Evolutionary conservation across 352 stramenopile species (phyloP), one percentile per base, ranked within the genome.

Genomic region (Phytophthora hibernalis): DNA sequence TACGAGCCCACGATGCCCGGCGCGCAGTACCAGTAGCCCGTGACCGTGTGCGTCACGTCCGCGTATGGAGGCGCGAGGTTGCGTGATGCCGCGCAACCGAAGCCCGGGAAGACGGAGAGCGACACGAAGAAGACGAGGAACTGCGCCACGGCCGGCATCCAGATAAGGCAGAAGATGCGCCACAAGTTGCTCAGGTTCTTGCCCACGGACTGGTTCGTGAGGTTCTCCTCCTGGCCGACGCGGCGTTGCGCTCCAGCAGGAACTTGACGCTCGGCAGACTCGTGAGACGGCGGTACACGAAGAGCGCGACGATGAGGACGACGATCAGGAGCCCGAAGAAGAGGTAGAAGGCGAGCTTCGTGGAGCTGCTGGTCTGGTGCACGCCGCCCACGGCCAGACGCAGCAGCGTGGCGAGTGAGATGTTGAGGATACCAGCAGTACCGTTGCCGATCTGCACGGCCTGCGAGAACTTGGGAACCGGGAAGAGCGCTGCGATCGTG

Each of bases 51-150:
- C 2, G 11, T 31, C 9, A 66, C 67, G 26, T 48, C 22, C 12
- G 57, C 47, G 68, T 82, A 83, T 4, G 62, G 58, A 1, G 48
- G 55, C 18, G 20, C 24, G 7, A 87, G 42, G 58, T 81, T 81
- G 44, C 68, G 68, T 0, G 51, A 28, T 9, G 75, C 76, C 1
- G 77, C 55, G 53, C 79, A 87, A 8, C 68, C 81, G 16, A 92
- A 86, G 11, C 77, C 79, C 0, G 77, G 77, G 31, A 82, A 87
- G 6, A 85, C 70, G 0, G 65, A 48, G 11, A 90, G 59, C 51
- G 81, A 85, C 3, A 86, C 72, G 68, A 90, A 90, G 67, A 88
- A 87, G 18, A 83, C 48, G n/a, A 87, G 52, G 62, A 77, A 87
- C 68, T 88, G 77, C 11, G 76, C 69, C 13, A 85, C 30, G 2